Percentiles rank a stretch among this genome's conserved stretches.
Evolutionary conservation across 768 basidiomycete genomes (phyloP).

Genomic region (Tylopilus sp.): DNA sequence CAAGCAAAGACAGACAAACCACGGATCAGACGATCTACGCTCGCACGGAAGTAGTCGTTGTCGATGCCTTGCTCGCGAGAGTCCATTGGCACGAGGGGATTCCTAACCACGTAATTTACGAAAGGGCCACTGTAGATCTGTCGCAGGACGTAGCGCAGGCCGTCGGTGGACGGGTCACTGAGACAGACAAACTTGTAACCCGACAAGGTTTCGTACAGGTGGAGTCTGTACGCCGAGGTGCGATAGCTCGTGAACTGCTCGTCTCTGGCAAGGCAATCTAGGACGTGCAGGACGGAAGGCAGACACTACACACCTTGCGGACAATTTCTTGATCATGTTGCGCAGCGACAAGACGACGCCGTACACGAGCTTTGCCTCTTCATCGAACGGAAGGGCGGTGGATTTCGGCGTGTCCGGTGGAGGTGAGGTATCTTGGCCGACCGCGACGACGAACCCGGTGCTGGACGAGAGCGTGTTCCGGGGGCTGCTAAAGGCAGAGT

Average conservation of each 20-base stretch:
- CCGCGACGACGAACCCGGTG: constrained; percentile 68
- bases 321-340: constrained; percentile 94
- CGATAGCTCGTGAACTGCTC: constrained; percentile 89
- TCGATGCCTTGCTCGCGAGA: constrained; percentile 83
- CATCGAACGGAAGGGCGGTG: constrained; percentile 82
- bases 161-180: constrained; percentile 81
- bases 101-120: constrained; percentile 89
- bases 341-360: constrained; percentile 88
- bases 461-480: constrained; percentile 62
- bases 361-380: constrained; percentile 96
- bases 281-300: neutral
- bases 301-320: constrained; percentile 53
- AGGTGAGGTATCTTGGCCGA: constrained; percentile 39
- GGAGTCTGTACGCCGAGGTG: constrained; percentile 90
- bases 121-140: constrained; percentile 94
- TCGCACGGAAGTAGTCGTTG: constrained; percentile 85
- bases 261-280: constrained; percentile 48
- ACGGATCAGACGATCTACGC: constrained; percentile 72
- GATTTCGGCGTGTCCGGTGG: constrained; percentile 27
- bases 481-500: constrained; percentile 51
- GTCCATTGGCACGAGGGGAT: constrained; percentile 84
- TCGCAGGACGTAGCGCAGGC: constrained; percentile 76
- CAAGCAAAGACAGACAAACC: constrained; percentile 48
- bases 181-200: constrained; percentile 96
- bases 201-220: constrained; percentile 87